Base-by-base conservation (phyloP, 148 eudicot species). In the Polygonum maritimum region DNA sequence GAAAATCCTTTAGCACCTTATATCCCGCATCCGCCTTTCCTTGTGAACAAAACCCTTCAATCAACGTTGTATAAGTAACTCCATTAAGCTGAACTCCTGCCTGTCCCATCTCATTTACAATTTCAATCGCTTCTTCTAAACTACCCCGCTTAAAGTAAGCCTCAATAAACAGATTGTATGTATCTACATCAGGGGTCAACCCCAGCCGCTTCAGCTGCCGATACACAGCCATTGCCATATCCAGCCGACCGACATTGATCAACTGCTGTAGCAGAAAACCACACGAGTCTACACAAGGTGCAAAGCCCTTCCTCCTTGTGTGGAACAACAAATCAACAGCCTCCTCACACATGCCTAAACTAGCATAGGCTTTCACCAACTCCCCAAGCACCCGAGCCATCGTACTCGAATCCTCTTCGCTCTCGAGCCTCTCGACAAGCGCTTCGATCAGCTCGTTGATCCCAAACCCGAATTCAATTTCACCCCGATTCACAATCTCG, bases 1-100 rank as follows among this genome's bases (percentile, higher is more conserved):
- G 81, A 79, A 79, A 83, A 40, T 51, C n/a, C 72, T 80, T 80
- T 19, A 92, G 82, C 67, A 84, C 65, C 49, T 85, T 76, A 81
- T 84, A 90, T 39, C 84, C 97, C 51, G 41, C 5, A 31, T 80
- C 81, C 39, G 92, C 58, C 69, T 51, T 74, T 39, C 81, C 80
- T 70, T 83, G 75, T 4, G n/a, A 77, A 69, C 95, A 90, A 77
- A 88, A 84, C 78, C 88, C 94, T 48, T 87, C 86, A 51, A 92
- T 81, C 47, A 79, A 87, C n/a, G 88, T 78, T 14, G 80, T 21
- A 63, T 80, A 82, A 7, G 84, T 79, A 62, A 81, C 82, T 44
- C 44, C 82, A 81, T 92, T 70, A 21, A 90, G 88, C 19, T 52
- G 57, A 31, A 89, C 79, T 22, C 87, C 83, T 78, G 84, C 86